Percentiles rank a stretch among this genome's conserved stretches.
phyloP scores from a whole-genome alignment of 139 green algal genomes.

The Raphidocelis subcapitata region DNA sequence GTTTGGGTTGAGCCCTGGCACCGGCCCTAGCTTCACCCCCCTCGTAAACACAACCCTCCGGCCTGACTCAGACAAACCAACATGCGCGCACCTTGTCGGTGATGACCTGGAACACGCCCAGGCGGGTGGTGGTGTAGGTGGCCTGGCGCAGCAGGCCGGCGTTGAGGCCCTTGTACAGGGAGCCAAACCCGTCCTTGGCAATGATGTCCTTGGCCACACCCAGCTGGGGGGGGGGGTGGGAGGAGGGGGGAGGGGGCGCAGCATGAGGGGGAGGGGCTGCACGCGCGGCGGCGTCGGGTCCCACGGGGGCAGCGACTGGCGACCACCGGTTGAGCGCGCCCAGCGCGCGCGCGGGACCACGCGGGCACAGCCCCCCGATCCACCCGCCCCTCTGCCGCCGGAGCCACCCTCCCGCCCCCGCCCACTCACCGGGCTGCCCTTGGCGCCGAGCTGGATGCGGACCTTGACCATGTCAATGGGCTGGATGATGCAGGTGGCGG shows the following conservation, averaged over 20 bases:
- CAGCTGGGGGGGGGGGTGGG: slow-evolving; percentile 44
- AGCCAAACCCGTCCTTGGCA: slow-evolving; percentile 68
- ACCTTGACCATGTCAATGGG: slow-evolving; percentile 99
- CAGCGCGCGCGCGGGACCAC: too few species aligned
- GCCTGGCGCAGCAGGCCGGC: slow-evolving; percentile 96
- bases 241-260: background rate
- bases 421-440: slow-evolving; percentile 73
- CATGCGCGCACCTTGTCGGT: slow-evolving; percentile 46
- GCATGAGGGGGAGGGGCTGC: background rate
- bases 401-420: background rate
- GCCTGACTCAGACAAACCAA: too few species aligned
- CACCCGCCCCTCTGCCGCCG: background rate
- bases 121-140: slow-evolving; percentile 97
- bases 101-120: slow-evolving; percentile 91
- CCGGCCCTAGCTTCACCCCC: too few species aligned
- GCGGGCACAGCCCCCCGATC: too few species aligned
- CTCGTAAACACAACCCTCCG: too few species aligned
- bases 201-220: slow-evolving; percentile 70
- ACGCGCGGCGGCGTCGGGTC: background rate
- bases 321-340: too few species aligned
- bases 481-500: slow-evolving; percentile 88
- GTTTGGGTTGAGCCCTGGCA: too few species aligned
- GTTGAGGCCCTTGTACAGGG: slow-evolving; percentile 93
- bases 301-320: too few species aligned
- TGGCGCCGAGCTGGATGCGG: slow-evolving; percentile 91